These are phyloP conservation scores for Calonectria hawksworthii DNA, from an alignment of 2,329 filamentous ascomycete genomes.

Conservation along the genomic window DNA sequence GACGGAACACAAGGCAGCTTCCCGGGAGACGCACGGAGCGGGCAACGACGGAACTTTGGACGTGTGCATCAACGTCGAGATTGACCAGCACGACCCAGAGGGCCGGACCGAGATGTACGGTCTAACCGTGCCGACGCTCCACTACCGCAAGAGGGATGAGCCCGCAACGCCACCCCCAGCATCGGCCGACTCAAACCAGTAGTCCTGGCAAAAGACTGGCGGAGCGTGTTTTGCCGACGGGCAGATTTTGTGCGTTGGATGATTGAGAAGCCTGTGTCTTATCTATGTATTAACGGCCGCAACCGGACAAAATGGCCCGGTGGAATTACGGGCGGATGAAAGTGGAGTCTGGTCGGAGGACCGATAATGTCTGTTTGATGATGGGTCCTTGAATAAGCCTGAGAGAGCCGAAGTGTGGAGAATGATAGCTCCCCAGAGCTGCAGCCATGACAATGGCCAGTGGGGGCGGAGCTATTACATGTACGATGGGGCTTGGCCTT, in stretches of 20 bases:
- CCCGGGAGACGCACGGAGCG: constrained; percentile 67
- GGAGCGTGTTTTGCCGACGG: neutral
- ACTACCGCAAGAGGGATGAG: constrained; percentile 50
- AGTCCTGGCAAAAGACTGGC: neutral
- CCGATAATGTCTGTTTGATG: constrained; percentile 9
- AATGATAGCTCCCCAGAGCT: neutral
- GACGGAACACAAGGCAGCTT: constrained; percentile 81
- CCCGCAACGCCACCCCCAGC: constrained; percentile 44
- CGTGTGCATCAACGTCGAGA: constrained; percentile 88
- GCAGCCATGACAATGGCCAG: constrained; percentile 6
- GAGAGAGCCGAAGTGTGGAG: constrained; percentile 17
- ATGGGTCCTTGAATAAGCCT: constrained; percentile 21
- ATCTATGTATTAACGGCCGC: constrained; percentile 15
- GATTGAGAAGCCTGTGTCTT: constrained; percentile 4
- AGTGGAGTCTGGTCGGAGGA: constrained; percentile 9
- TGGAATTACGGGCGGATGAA: constrained; percentile 8
- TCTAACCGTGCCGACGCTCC: constrained; percentile 83
- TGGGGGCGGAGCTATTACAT: constrained; percentile 6
- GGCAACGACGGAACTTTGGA: constrained; percentile 77
- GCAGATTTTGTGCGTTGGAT: neutral
- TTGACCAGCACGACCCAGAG: constrained; percentile 84
- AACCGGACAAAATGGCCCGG: neutral
- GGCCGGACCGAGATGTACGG: constrained; percentile 88
- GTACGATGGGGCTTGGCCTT: constrained; percentile 7
- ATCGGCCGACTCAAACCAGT: constrained; percentile 28